Conservation (phyloP, 768 basidiomycete genomes). For the Lactarius psammicola region DNA sequence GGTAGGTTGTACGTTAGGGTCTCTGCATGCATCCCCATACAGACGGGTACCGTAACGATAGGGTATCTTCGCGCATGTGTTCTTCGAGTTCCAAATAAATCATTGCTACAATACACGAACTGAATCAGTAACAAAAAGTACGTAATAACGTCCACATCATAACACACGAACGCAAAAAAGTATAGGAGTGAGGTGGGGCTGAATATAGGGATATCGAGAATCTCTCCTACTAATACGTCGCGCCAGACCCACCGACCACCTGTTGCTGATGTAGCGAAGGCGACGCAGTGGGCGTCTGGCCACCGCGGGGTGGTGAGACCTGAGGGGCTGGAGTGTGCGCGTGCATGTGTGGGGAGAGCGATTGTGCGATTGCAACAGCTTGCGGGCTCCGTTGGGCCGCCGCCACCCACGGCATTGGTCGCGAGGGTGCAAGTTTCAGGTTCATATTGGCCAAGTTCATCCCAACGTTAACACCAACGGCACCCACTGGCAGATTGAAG, state of each 20-base stretch:
- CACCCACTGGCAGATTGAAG: slow-evolving; percentile 38
- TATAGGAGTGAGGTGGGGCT: slow-evolving; percentile 22
- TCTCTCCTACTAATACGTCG: slow-evolving; percentile 20
- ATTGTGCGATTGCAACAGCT: slow-evolving; percentile 33
- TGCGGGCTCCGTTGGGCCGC: slow-evolving; percentile 30
- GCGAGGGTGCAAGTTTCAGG: slow-evolving; percentile 40
- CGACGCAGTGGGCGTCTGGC: slow-evolving; percentile 35
- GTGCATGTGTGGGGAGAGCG: slow-evolving; percentile 36
- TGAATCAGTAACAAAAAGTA: slow-evolving; percentile 24
- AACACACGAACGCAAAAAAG: slow-evolving; percentile 23
- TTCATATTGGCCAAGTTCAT: slow-evolving; percentile 46
- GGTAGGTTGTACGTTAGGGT: background rate
- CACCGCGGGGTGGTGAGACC: slow-evolving; percentile 34
- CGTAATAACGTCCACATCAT: slow-evolving; percentile 22
- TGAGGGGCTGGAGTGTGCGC: slow-evolving; percentile 34
- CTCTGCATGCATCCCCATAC: background rate
- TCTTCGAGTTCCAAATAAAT: slow-evolving; percentile 27
- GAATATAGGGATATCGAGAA: slow-evolving; percentile 12
- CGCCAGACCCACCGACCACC: slow-evolving; percentile 34
- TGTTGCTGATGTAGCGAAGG: slow-evolving; percentile 39
- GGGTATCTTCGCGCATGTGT: slow-evolving; percentile 6
- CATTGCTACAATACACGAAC: slow-evolving; percentile 28
- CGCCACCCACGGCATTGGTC: slow-evolving; percentile 43
- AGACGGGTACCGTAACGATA: background rate
- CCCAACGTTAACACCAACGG: slow-evolving; percentile 31